These are phyloP conservation scores for Hymenoscyphus linearis DNA, from an alignment of 2,329 filamentous ascomycete genomes.

Conservation along the genomic window DNA sequence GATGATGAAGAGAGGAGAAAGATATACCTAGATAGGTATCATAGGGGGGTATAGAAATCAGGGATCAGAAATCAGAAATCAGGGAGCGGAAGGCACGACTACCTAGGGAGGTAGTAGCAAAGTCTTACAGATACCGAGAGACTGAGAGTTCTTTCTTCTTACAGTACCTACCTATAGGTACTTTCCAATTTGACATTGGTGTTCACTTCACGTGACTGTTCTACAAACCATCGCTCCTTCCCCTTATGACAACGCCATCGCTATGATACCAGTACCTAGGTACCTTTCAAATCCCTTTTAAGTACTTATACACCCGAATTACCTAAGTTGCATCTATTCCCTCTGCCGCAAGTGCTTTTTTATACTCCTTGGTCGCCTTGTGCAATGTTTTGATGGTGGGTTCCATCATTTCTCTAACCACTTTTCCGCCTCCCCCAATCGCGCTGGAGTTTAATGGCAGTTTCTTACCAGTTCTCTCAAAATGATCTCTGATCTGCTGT, in stretches of 20 bases:
- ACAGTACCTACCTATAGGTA: no score
- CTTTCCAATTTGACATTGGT: no score
- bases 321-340: slow-evolving; percentile 23
- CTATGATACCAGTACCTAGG: slow-evolving; percentile 19
- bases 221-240: slow-evolving; percentile 12
- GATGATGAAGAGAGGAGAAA: slow-evolving; percentile 5
- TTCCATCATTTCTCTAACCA: slow-evolving; percentile 70
- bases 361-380: slow-evolving; percentile 66
- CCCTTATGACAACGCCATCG: slow-evolving; percentile 23
- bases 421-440: slow-evolving; percentile 69
- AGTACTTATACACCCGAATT: neutral
- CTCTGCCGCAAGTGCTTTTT: slow-evolving; percentile 63
- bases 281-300: neutral
- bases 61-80: neutral
- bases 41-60: neutral
- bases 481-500: slow-evolving; percentile 64
- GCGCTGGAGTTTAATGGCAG: slow-evolving; percentile 62
- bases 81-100: neutral
- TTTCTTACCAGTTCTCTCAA: slow-evolving; percentile 68
- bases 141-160: neutral
- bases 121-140: slow-evolving; percentile 3
- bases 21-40: no score
- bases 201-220: no score
- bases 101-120: no score
- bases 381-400: slow-evolving; percentile 68